Conservation (phyloP, 495 filamentous ascomycete species). For the Penicillium herquei region DNA sequence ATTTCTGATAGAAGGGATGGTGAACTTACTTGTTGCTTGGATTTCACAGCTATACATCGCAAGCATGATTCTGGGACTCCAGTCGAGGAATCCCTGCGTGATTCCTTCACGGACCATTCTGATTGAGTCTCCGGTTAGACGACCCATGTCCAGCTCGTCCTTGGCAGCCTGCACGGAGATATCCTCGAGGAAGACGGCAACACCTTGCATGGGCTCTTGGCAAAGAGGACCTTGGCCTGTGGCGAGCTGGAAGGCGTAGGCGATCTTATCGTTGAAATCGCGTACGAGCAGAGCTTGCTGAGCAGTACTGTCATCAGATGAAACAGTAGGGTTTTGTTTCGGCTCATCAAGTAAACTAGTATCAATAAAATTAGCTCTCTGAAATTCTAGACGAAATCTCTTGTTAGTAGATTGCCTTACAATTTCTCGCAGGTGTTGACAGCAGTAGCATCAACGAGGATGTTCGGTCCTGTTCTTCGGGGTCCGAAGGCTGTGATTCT, state of each 20-base stretch:
- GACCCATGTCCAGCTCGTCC: slow-evolving; percentile 71
- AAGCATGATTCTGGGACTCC: slow-evolving; percentile 87
- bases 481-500: slow-evolving; percentile 89
- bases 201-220: slow-evolving; percentile 88
- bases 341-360: slow-evolving; percentile 38
- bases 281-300: slow-evolving; percentile 60
- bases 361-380: slow-evolving; percentile 11
- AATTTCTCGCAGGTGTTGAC: slow-evolving; percentile 71
- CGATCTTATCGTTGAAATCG: slow-evolving; percentile 85
- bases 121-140: slow-evolving; percentile 88
- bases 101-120: slow-evolving; percentile 84
- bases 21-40: slow-evolving; percentile 80
- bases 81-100: slow-evolving; percentile 85
- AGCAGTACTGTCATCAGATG: slow-evolving; percentile 11
- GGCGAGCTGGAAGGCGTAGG: slow-evolving; percentile 92
- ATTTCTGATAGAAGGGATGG: neutral
- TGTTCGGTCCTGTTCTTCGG: slow-evolving; percentile 77
- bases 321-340: slow-evolving; percentile 30
- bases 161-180: slow-evolving; percentile 57
- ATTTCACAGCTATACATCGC: slow-evolving; percentile 99
- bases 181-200: slow-evolving; percentile 88
- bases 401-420: slow-evolving; percentile 43
- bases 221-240: slow-evolving; percentile 88
- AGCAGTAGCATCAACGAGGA: slow-evolving; percentile 82
- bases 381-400: neutral